phyloP scores from a whole-genome alignment of 2,329 filamentous ascomycete species.

The Fusarium caatingaense region DNA sequence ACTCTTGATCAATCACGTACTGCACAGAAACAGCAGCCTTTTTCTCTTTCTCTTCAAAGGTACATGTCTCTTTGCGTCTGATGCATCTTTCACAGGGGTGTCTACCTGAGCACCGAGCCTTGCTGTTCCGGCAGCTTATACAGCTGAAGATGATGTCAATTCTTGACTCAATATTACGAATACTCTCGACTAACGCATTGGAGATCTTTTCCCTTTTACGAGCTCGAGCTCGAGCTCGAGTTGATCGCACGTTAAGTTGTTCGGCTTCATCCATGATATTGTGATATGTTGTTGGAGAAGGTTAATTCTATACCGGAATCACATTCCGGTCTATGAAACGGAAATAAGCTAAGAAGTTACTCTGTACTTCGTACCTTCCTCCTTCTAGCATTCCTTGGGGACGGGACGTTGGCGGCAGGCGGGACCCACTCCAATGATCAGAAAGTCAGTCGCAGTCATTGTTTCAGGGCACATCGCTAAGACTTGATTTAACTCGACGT shows the following conservation, averaged over 20 bases:
- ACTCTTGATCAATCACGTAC: constrained; percentile 4
- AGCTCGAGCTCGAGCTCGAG: not conserved
- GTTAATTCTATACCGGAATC: constrained; percentile 1
- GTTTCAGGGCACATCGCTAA: not conserved
- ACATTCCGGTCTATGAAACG: not conserved
- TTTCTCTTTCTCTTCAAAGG: constrained; percentile 38
- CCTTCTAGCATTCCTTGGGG: not conserved
- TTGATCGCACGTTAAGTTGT: not conserved
- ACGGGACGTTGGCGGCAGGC: not conserved
- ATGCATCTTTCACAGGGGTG: constrained; percentile 35
- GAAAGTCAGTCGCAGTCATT: not conserved
- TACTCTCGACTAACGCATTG: constrained; percentile 14
- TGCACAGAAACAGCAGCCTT: constrained; percentile 27
- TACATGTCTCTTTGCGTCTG: constrained; percentile 26
- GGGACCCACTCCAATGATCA: not conserved
- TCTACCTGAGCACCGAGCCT: constrained; percentile 34
- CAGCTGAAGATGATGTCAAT: constrained; percentile 21
- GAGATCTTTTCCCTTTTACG: constrained; percentile 22
- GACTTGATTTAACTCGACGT: not conserved
- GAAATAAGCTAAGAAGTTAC: constrained; percentile 2
- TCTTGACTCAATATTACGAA: not conserved
- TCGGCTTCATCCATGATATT: constrained; percentile 2
- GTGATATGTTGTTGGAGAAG: not conserved
- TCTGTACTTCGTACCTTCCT: not conserved
- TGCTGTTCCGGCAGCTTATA: constrained; percentile 35